phyloP scores from a whole-genome alignment of 345 rosid genomes.

The Rhizophora mangle region DNA sequence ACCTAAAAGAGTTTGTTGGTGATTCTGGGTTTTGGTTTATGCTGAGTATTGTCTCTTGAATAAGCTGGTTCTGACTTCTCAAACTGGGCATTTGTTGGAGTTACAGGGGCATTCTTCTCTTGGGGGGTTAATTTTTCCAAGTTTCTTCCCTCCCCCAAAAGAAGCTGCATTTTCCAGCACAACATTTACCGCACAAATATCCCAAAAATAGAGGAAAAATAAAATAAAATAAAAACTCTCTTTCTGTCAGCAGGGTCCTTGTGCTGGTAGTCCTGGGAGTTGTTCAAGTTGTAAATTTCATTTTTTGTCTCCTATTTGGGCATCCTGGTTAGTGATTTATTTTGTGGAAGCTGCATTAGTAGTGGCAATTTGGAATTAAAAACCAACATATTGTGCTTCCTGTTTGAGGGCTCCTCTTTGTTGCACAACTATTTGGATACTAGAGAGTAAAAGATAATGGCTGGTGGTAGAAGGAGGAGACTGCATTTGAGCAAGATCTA shows the following conservation, averaged over 20 bases:
- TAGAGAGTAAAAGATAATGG: slow-evolving; percentile 34
- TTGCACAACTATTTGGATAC: background rate
- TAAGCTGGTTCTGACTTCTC: background rate
- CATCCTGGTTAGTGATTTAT: background rate
- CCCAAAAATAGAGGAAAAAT: background rate
- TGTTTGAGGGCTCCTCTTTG: background rate
- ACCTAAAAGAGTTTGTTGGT: background rate
- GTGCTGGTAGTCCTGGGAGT: no score
- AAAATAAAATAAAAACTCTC: background rate
- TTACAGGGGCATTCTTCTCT: background rate
- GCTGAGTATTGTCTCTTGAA: background rate
- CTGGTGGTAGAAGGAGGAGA: slow-evolving; percentile 46
- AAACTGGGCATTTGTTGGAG: background rate
- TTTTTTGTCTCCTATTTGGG: background rate
- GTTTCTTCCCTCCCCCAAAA: background rate
- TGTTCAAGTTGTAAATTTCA: background rate
- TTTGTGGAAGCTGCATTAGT: slow-evolving; percentile 2
- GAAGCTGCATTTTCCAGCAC: background rate
- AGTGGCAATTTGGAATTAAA: background rate
- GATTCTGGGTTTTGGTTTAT: slow-evolving; percentile 11
- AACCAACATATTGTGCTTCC: background rate
- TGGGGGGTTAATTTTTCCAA: background rate
- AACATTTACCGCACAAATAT: background rate
- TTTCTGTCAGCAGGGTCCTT: background rate
- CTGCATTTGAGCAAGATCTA: slow-evolving; percentile 73